Evolutionary conservation across 768 basidiomycete species (phyloP), one percentile per base, ranked within the genome.

Genomic region (Cystobasidium onofrii): DNA sequence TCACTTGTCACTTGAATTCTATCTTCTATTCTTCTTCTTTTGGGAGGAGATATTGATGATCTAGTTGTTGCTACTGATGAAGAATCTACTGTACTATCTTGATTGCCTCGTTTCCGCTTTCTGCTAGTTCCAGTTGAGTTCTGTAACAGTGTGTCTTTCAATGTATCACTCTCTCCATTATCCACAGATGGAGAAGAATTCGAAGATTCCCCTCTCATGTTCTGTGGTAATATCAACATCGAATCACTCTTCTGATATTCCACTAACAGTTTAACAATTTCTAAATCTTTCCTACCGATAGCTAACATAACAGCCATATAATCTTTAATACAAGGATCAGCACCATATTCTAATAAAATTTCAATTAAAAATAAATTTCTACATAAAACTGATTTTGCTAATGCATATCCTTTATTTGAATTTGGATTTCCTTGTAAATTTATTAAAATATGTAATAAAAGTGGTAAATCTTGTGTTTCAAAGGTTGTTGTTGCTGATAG

Each of bases 321-420:
- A 13, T 84, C 80, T 77, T 88, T 89, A 75, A 80, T 81, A 12
- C 78, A 78, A 0, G 93, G 92, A 13, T 87, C 88, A 0, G 91
- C 92, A 2, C 87, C 88, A 18, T 87, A 83, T 3, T 83, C 83
- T 55, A 95, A 86, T n/a, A 97, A 84, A 77, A 90, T 88, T 36
- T 81, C 83, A 0, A 92, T 83, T 9, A 95, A 85, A 3, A 87
- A 86, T 0, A 84, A 67, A 75, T 88, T 88, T 36, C 83, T 83
- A 0, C 85, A 86, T 46, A 87, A 84, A 1, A 91, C 89, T 0
- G 92, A 91, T 77, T 86, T 88, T 25, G 87, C 87, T 41, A 96
- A 86, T 1, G 89, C 87, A 78, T 92, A 95, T 0, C 93, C 93
- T 3, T 86, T 84, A 81, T 90, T 84, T 7, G 89, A 86, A 80